Evolutionary conservation across 768 basidiomycete species (phyloP).

Genomic region (Tephrocybe sp.): DNA sequence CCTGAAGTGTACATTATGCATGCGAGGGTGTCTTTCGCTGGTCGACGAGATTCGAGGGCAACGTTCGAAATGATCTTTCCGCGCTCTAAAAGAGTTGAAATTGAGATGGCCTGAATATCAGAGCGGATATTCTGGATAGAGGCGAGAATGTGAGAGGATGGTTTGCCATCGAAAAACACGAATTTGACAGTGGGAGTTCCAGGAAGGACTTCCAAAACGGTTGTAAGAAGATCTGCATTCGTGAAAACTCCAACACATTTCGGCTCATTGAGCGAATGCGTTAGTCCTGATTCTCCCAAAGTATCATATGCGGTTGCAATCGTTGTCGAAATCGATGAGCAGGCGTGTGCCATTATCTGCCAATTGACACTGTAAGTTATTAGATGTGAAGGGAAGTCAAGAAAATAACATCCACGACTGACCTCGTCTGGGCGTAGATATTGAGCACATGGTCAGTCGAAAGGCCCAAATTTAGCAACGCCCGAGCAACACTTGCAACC

Average conservation of each 20-base stretch:
- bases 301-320: conserved; percentile 98
- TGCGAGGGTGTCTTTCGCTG: conserved; percentile 40
- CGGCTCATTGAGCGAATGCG: conserved; percentile 85
- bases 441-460: conserved; percentile 78
- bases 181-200: conserved; percentile 74
- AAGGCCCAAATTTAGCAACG: conserved; percentile 71
- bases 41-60: conserved; percentile 40
- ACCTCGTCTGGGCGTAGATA: conserved; percentile 88
- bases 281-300: conserved; percentile 82
- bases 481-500: conserved; percentile 64
- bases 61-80: conserved; percentile 53
- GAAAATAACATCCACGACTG: conserved; percentile 9
- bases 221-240: conserved; percentile 85
- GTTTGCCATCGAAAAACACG: conserved; percentile 84
- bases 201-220: conserved; percentile 67
- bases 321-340: conserved; percentile 69
- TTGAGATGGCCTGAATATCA: conserved; percentile 56
- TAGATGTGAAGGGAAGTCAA: conserved; percentile 9
- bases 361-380: conserved; percentile 59
- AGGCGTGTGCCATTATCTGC: conserved; percentile 86
- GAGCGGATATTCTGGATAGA: conserved; percentile 48
- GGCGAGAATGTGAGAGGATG: conserved; percentile 51
- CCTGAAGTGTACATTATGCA: conserved; percentile 81
- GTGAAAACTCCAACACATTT: conserved; percentile 84
- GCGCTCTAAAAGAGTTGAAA: conserved; percentile 68